Base-by-base conservation (phyloP, 805 yeast species). In the Metschnikowia bowlesiae region DNA sequence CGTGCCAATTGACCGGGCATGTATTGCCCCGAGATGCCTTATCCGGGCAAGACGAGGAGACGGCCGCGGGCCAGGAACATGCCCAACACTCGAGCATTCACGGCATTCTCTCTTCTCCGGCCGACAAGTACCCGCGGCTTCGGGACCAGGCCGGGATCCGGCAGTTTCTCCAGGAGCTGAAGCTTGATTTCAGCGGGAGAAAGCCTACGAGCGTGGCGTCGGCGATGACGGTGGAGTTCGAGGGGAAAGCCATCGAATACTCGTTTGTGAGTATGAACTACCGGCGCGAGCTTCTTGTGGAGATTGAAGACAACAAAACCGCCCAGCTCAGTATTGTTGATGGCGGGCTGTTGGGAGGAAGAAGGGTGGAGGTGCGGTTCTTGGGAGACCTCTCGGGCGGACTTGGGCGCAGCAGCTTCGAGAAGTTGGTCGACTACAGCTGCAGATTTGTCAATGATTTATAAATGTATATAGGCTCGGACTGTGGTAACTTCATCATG, bases 261-360 rank as follows among this genome's bases (percentile, higher is more conserved):
- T 64, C 70, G 44, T 79, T 77, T 54, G 69, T 77, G 40, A 64
- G 68, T 46, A 60, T 74, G 54, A 55, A 67, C n/a, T 71, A 73
- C 60, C 63, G 82, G 41, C 70, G 76, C 8, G 78, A 76, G 52
- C 59, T 78, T 34, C 76, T 74, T 46, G 69, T 79, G 49, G 53
- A 62, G n/a, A 71, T 61, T 47, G 65, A 65, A 11, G 70, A 66
- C 13, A 61, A 60, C 39, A 59, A 62, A 14, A 47, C 65, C 39
- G 63, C 79, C 16, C 81, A 79, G 53, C 69, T 71, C 47, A 68
- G 75, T 39, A 60, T 72, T 14, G 65, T 78, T 14, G 85, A 82
- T 58, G 84, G 84, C n/a, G 86, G 85, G 3, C 63, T 72, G 6
- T 66, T 79, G 41, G 85, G 84, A 10, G 86, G 86, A 1, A 67